Conservation (phyloP, 352 stramenopile species). For the Blastocystis sp. region DNA sequence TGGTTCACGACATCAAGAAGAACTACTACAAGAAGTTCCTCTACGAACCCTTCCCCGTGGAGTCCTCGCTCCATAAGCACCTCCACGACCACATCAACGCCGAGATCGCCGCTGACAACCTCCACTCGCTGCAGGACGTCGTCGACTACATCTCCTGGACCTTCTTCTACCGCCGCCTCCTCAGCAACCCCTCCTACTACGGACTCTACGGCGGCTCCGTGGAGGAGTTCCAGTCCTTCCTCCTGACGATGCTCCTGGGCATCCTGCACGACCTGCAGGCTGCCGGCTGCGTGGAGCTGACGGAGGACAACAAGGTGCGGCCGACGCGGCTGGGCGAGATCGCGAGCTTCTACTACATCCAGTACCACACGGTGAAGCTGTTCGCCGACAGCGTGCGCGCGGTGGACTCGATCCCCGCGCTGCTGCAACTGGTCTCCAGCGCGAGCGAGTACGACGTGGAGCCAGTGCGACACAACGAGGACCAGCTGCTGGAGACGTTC, state of each 20-base stretch:
- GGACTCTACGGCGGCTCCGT: conserved; percentile 69
- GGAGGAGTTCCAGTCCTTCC: conserved; percentile 69
- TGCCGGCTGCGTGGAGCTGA: conserved; percentile 73
- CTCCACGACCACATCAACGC: conserved; percentile 88
- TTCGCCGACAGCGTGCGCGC: conserved; percentile 62
- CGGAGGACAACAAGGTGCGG: conserved; percentile 63
- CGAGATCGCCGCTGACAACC: conserved; percentile 80
- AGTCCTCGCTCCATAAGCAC: conserved; percentile 79
- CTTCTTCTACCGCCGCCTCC: conserved; percentile 84
- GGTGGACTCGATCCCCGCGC: conserved; percentile 13
- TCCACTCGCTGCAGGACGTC: conserved; percentile 74
- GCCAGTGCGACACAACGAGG: conserved; percentile 91
- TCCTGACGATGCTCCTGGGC: conserved; percentile 70
- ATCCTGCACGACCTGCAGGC: conserved; percentile 72
- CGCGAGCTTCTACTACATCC: conserved; percentile 86
- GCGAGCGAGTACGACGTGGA: conserved; percentile 82
- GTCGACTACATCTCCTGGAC: conserved; percentile 91
- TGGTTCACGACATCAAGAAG: conserved; percentile 92
- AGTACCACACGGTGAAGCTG: conserved; percentile 74
- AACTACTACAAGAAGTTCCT: conserved; percentile 94
- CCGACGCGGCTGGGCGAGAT: conserved; percentile 79
- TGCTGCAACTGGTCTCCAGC: conserved; percentile 60
- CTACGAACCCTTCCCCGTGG: conserved; percentile 88
- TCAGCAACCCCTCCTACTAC: conserved; percentile 90
- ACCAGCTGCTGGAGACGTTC: conserved; percentile 69